Base-by-base conservation (phyloP, 257 asterid genomes). In the Coffea canephora region DNA sequence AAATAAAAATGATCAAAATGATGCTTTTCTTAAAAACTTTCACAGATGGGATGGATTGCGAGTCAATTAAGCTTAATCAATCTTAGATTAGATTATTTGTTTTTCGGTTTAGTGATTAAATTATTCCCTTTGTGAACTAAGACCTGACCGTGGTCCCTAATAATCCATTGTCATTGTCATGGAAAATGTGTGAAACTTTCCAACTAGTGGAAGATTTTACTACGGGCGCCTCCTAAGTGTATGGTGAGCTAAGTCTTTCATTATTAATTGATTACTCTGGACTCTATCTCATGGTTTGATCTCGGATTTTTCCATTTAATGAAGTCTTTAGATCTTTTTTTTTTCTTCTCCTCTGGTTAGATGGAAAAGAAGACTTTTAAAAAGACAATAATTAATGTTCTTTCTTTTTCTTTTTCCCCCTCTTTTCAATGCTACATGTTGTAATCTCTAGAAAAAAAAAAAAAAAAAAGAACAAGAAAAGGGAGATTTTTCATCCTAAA, bases 91-190 rank as follows among this genome's bases (percentile, higher is more conserved):
- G 66, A 76, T 54, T 62, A 82, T 75, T 43, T 45, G 36, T 68
- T 3, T 14, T 52, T 34, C 64, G 18, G 6, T 67, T 48, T 45
- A 46, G 0, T 31, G 34, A 49, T 34, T 19, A 65, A 9, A 49
- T 69, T 74, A n/a, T 70, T 45, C 43, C 21, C 69, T 83, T 83
- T 84, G 84, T 68, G 76, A 83, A 81, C 78, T 43, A 82, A 79
- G 83, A 55, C 71, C 67, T 52, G 76, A 83, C 59, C 65, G 85
- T 79, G 90, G 91, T 79, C 88, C 89, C 91, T 76, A 74, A 41
- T 69, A 50, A 76, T 85, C 85, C 82, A 54, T 46, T 21, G 93
- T 89, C 91, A 83, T 74, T 86, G 69, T 91, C 90, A 83, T 83
- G 80, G 90, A 84, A 86, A 84, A 85, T 85, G 80, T 73, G 77